Evolutionary conservation across 2,329 filamentous ascomycete species (phyloP), one percentile per base, ranked within the genome.

Genomic region (Verticillium nubilum): DNA sequence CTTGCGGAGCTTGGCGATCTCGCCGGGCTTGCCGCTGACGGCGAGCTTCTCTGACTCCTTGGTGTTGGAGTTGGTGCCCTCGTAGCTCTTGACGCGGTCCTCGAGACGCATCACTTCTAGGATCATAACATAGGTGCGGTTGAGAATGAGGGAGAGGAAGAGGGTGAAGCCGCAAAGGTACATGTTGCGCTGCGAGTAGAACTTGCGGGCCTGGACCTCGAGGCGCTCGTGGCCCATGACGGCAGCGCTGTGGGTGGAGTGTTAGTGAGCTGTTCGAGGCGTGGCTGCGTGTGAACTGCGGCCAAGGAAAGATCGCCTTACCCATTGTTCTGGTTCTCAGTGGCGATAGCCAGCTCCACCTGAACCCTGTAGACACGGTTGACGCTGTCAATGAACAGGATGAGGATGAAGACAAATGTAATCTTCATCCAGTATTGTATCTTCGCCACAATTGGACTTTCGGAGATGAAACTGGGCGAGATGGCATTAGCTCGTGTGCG

Each of bases 151-250:
- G 58, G 94, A 98, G 63, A 99, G 89, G 86, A 99, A 98, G 64
- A 99, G 89, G 5, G 95, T 99, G 83, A 99, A 99, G 69, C 95
- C 95, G 77, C 95, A 98, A 63, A 99, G 92, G 80, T 99, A 99
- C 95, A 99, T 99, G 87, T 99, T 99, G 77, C 95, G 93, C 82
- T 99, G 94, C 63, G 93, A 97, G 85, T 99, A 99, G 84, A 99
- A 99, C 80, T 99, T 99, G 84, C 95, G 92, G 66, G 95, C 94
- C 78, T 99, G 95, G 57, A 98, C 94, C 79, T 99, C 95, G 85
- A 96, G 92, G 65, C 95, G 94, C 74, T 98, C 95, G 72, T 91
- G 89, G 64, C 95, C 94, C 69, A 97, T 86, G 61, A 93, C 87
- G 57, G 87, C 85, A 71, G 89, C 76, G 60, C 76, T 80, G 66